Evolutionary conservation across 257 asterid genomes (phyloP).

Genomic region (Ligustrum vulgare): DNA sequence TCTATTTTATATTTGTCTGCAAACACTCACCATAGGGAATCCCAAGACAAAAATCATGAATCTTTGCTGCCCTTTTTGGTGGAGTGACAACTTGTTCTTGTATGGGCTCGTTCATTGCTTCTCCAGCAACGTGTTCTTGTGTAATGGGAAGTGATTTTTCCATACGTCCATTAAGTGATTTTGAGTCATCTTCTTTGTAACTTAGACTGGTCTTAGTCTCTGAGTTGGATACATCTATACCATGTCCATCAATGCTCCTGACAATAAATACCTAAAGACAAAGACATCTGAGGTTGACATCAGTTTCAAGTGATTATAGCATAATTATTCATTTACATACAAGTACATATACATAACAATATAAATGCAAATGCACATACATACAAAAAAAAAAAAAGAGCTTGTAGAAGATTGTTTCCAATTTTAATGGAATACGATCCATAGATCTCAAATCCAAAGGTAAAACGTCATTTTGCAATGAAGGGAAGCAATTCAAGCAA

Average conservation of each 20-base stretch:
- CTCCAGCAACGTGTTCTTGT: constrained; percentile 35
- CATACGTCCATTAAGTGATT: constrained; percentile 36
- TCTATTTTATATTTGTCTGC: too few relatives aligned
- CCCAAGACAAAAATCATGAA: constrained; percentile 92
- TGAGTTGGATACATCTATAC: constrained; percentile 10
- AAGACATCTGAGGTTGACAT: constrained; percentile 11
- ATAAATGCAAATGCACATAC: not conserved
- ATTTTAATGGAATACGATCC: not conserved
- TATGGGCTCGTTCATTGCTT: constrained; percentile 36
- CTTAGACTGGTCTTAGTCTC: constrained; percentile 31
- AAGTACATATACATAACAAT: not conserved
- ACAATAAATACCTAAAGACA: constrained; percentile 29
- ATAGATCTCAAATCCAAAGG: not conserved
- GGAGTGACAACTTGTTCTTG: constrained; percentile 37
- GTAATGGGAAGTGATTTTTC: constrained; percentile 24
- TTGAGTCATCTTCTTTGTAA: constrained; percentile 46
- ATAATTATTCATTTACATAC: not conserved
- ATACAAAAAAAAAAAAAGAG: not conserved
- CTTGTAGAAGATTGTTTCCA: not conserved
- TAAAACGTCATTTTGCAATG: not conserved
- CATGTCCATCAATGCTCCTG: constrained; percentile 29
- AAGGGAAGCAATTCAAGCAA: not conserved
- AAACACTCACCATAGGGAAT: constrained; percentile 80
- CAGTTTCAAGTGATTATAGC: not conserved
- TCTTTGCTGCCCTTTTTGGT: constrained; percentile 68